Percentiles rank a stretch among this genome's conserved stretches.
phyloP scores from a whole-genome alignment of 768 basidiomycete genomes.

The Terana coerulea region DNA sequence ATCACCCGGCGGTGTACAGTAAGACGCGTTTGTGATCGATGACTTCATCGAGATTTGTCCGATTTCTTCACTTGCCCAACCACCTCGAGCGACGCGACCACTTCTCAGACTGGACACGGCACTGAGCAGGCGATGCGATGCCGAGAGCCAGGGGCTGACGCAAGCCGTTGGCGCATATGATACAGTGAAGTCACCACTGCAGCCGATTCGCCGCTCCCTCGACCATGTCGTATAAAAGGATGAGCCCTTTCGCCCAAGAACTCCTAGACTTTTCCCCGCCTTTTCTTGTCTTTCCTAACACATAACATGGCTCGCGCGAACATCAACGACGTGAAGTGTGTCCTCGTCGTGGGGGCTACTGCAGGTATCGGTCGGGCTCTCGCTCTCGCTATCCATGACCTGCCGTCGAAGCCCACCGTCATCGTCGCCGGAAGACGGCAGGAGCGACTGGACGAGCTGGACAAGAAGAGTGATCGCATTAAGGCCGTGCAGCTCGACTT shows the following conservation, averaged over 20 bases:
- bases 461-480: slow-evolving; percentile 31
- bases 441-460: slow-evolving; percentile 50
- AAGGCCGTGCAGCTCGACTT: slow-evolving; percentile 43
- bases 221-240: slow-evolving; percentile 1
- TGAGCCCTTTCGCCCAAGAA: background rate
- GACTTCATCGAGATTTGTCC: background rate
- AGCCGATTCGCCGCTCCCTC: too few species aligned
- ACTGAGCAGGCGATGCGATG: too few species aligned
- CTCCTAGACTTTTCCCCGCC: background rate
- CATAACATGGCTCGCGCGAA: slow-evolving; percentile 26
- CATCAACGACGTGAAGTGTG: slow-evolving; percentile 45
- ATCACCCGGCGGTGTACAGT: background rate
- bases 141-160: too few species aligned
- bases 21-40: background rate
- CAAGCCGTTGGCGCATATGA: too few species aligned
- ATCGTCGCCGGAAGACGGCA: slow-evolving; percentile 49
- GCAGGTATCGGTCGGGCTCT: slow-evolving; percentile 56
- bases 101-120: too few species aligned
- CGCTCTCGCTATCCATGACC: slow-evolving; percentile 43
- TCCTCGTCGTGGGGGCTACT: slow-evolving; percentile 56
- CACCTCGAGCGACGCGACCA: background rate
- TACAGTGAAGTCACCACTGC: too few species aligned
- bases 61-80: background rate
- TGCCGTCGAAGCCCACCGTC: slow-evolving; percentile 46
- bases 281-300: background rate